Conservation (phyloP, 2,329 filamentous ascomycete species). For the Pseudogymnoascus destructans region DNA sequence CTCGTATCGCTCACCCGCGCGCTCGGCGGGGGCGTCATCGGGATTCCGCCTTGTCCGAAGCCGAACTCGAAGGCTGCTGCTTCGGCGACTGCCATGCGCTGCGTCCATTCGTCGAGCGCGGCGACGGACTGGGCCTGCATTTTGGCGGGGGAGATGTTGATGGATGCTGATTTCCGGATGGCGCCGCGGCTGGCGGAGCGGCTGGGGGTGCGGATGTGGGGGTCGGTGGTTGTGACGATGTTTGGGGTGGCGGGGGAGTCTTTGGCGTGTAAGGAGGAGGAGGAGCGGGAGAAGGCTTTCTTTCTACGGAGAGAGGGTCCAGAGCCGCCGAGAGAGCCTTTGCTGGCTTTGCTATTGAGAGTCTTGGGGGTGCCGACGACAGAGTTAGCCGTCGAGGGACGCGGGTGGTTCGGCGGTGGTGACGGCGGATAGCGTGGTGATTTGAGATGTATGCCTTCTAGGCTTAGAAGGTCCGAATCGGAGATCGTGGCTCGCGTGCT, state of each 20-base stretch:
- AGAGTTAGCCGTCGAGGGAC: slow-evolving; percentile 17
- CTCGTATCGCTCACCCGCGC: slow-evolving; percentile 24
- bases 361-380: slow-evolving; percentile 17
- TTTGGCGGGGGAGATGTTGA: slow-evolving; percentile 35
- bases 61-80: slow-evolving; percentile 34
- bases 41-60: slow-evolving; percentile 30
- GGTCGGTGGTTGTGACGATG: not conserved
- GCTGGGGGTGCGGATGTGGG: not conserved
- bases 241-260: not conserved
- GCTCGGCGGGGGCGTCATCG: slow-evolving; percentile 34
- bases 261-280: not conserved
- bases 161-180: slow-evolving; percentile 1
- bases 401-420: not conserved
- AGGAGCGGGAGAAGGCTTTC: not conserved
- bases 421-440: slow-evolving; percentile 17
- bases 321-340: slow-evolving; percentile 10
- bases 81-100: slow-evolving; percentile 32
- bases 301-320: not conserved
- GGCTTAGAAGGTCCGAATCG: slow-evolving; percentile 23
- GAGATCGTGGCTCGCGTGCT: slow-evolving; percentile 24
- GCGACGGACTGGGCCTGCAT: slow-evolving; percentile 37
- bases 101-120: slow-evolving; percentile 35
- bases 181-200: not conserved
- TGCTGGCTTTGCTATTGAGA: slow-evolving; percentile 13
- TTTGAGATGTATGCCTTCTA: slow-evolving; percentile 22